These are phyloP conservation scores for Cercospora zeina DNA, from an alignment of 2,329 filamentous ascomycete species.

Conservation along the genomic window DNA sequence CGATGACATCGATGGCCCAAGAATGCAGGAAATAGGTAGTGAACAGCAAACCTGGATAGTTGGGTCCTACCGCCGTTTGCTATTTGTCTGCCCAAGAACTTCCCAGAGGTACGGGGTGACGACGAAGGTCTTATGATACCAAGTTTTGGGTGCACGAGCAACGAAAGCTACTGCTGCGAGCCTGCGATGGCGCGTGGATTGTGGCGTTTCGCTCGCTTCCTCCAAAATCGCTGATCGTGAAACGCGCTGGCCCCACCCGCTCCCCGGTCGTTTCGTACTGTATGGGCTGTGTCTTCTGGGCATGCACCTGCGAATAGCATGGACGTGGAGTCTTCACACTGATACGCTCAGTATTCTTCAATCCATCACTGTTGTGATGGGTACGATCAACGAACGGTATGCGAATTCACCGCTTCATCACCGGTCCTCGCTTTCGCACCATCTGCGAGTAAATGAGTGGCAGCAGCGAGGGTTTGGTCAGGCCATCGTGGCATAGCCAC, in stretches of 20 bases:
- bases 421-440: background rate
- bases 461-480: background rate
- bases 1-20: background rate
- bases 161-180: background rate
- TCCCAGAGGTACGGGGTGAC: background rate
- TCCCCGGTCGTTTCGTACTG: background rate
- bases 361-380: background rate
- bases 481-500: background rate
- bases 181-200: background rate
- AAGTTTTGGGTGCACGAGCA: background rate
- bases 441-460: background rate
- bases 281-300: background rate
- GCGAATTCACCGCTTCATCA: background rate
- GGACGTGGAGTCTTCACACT: background rate
- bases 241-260: background rate
- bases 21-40: background rate
- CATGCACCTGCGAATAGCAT: background rate
- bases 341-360: background rate
- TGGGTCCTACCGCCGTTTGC: background rate
- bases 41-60: background rate
- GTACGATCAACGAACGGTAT: background rate
- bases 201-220: slow-evolving; percentile 6
- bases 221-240: background rate
- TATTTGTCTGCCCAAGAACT: background rate
- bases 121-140: slow-evolving; percentile 7